Conservation (phyloP, 2,329 filamentous ascomycete genomes). For the Aspergillus novofumigatus region DNA sequence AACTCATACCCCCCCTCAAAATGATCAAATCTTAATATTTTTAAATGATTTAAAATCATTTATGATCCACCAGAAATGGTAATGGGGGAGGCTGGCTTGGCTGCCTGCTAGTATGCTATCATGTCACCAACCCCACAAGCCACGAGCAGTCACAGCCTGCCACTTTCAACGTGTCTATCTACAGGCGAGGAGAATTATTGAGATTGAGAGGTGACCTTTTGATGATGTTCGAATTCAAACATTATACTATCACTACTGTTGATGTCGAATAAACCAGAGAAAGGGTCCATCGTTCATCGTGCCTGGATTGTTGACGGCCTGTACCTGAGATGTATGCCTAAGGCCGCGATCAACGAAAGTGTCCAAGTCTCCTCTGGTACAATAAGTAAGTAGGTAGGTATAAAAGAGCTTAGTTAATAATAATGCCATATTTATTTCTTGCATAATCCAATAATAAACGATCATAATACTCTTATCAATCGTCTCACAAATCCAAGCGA, state of each 20-base stretch:
- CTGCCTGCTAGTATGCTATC: background rate
- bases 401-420: too few species aligned
- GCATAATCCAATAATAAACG: too few species aligned
- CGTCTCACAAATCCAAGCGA: too few species aligned
- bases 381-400: too few species aligned
- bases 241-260: background rate
- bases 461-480: too few species aligned
- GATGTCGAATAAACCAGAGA: background rate
- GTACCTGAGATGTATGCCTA: background rate
- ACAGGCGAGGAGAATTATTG: background rate
- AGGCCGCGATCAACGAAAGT: background rate
- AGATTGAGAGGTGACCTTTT: background rate
- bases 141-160: background rate
- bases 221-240: background rate
- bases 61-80: background rate
- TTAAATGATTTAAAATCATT: too few species aligned
- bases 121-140: background rate
- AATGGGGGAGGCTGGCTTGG: background rate
- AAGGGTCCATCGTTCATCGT: background rate
- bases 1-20: too few species aligned
- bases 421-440: too few species aligned
- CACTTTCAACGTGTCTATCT: background rate
- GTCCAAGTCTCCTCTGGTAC: background rate
- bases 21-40: too few species aligned
- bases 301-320: too few species aligned